These are phyloP conservation scores for Emiliania huxleyi DNA, from an alignment of 78 protist species.

Conservation along the genomic window DNA sequence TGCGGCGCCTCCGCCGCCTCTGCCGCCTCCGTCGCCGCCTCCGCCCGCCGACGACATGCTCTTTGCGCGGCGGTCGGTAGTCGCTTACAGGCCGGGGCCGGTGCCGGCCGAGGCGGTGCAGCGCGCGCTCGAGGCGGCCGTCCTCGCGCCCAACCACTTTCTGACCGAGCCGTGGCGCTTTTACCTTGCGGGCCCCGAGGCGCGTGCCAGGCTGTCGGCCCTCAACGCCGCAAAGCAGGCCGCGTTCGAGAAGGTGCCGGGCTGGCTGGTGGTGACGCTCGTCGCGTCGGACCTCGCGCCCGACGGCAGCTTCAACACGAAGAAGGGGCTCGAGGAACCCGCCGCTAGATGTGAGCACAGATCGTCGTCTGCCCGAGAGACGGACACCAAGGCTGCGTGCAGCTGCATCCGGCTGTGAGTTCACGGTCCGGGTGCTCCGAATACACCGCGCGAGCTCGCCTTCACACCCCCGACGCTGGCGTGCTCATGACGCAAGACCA, in stretches of 20 bases:
- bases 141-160: neutral
- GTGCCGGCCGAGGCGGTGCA: neutral
- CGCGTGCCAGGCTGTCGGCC: neutral
- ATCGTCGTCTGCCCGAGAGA: too few relatives aligned
- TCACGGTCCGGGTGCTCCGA: too few relatives aligned
- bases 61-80: neutral
- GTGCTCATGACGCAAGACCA: too few relatives aligned
- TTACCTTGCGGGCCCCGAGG: neutral
- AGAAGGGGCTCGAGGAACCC: neutral
- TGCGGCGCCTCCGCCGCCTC: too few relatives aligned
- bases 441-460: too few relatives aligned
- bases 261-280: neutral
- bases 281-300: neutral
- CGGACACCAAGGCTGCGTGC: too few relatives aligned
- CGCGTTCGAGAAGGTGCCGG: neutral
- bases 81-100: neutral
- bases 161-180: neutral
- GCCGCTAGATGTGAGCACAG: too few relatives aligned
- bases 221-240: neutral
- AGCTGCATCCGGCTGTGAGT: too few relatives aligned
- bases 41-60: neutral
- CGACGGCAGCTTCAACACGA: too few relatives aligned
- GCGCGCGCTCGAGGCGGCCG: neutral
- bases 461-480: too few relatives aligned
- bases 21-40: too few relatives aligned